Percentiles rank a stretch among this genome's conserved stretches.
These are phyloP conservation scores for Amaranthus palmeri DNA, from an alignment of 148 eudicot species.

Conservation along the genomic window DNA sequence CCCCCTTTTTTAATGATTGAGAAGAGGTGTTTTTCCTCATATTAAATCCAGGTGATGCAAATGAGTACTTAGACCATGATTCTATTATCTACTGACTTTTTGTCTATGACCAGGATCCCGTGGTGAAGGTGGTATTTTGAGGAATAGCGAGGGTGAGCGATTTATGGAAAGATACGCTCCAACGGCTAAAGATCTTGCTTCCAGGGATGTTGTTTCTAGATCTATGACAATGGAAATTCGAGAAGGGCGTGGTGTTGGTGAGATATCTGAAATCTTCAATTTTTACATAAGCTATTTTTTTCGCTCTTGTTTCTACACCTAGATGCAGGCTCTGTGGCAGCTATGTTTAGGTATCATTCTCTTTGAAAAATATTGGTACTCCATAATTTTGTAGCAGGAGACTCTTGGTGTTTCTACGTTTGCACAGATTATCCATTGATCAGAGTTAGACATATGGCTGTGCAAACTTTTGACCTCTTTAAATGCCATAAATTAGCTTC, in stretches of 20 bases:
- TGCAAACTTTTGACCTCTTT: background rate
- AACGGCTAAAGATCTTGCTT: conserved; percentile 98
- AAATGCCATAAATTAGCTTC: background rate
- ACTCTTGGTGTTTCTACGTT: background rate
- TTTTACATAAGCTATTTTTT: background rate
- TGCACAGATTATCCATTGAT: background rate
- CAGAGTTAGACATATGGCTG: background rate
- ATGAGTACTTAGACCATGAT: background rate
- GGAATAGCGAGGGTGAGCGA: conserved; percentile 95
- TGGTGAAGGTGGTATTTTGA: conserved; percentile 97
- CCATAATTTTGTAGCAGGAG: background rate
- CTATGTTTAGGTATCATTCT: background rate
- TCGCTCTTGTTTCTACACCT: background rate
- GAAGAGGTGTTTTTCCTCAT: background rate
- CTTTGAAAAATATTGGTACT: background rate
- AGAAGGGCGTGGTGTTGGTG: conserved; percentile 99
- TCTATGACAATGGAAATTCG: conserved; percentile 99
- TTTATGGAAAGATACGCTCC: conserved; percentile 99
- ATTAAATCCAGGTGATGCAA: too few relatives aligned
- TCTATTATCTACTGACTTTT: conserved; percentile 8
- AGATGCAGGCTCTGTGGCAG: background rate
- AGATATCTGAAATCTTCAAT: conserved; percentile 11
- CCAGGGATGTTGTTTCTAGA: conserved; percentile 96
- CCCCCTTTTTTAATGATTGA: background rate
- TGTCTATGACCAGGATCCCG: conserved; percentile 67